A percentile compares a stretch with the other conserved stretches of the same genome.
Evolutionary conservation across 2,329 filamentous ascomycete genomes (phyloP).

Genomic region (Penicillium vulpinum): DNA sequence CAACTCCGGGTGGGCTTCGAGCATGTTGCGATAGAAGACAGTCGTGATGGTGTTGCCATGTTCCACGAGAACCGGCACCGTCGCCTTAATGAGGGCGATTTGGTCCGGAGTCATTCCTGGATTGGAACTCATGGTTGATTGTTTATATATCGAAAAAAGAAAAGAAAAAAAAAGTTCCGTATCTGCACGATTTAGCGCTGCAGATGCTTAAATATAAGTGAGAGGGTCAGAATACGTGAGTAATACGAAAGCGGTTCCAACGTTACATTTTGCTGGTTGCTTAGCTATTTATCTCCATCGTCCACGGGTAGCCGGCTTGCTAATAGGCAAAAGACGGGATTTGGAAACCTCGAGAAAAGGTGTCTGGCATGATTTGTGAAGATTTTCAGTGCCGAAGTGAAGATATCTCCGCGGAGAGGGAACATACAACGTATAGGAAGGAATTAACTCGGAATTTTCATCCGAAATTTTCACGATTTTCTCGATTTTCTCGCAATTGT

Average conservation of each 20-base stretch:
- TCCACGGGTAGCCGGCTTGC: not conserved
- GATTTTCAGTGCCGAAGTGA: not conserved
- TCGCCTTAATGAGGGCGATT: slow-evolving; percentile 66
- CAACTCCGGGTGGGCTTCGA: slow-evolving; percentile 64
- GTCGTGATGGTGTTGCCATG: slow-evolving; percentile 68
- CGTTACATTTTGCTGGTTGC: not conserved
- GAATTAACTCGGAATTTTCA: not conserved
- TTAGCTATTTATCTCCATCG: slow-evolving; percentile 12
- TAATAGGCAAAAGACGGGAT: not conserved
- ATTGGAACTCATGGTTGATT: slow-evolving; percentile 19
- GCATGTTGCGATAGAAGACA: slow-evolving; percentile 71
- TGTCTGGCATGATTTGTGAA: not conserved
- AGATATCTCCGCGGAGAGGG: slow-evolving; percentile 3
- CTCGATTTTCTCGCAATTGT: too few species aligned
- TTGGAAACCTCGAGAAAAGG: not conserved
- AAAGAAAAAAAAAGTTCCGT: not conserved
- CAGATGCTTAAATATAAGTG: not conserved
- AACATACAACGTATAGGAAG: not conserved
- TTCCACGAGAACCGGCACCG: slow-evolving; percentile 66
- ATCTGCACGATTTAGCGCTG: not conserved
- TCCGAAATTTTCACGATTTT: slow-evolving; percentile 13
- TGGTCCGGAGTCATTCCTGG: slow-evolving; percentile 49
- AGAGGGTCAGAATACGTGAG: not conserved
- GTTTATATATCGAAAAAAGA: not conserved
- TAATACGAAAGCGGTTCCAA: not conserved